Conservation (phyloP, 768 basidiomycete genomes). For the Dictyophora rubrovolvata region DNA sequence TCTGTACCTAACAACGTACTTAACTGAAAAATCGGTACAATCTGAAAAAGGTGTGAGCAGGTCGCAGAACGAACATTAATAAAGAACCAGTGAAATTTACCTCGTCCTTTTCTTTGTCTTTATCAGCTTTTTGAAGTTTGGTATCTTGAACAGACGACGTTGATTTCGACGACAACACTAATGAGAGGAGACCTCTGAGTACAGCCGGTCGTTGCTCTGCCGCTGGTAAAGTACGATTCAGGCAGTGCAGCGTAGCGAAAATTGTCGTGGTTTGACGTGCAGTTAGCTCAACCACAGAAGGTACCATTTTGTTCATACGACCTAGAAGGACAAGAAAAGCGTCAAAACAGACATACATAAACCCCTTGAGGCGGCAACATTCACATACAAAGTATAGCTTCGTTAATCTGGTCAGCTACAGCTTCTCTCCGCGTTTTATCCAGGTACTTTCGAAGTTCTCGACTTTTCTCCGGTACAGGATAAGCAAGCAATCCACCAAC, state of each 20-base stretch:
- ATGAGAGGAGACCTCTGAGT: neutral
- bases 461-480: conserved; percentile 61
- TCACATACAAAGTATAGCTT: conserved; percentile 63
- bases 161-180: neutral
- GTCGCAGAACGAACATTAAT: neutral
- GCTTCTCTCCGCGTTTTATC: conserved; percentile 66
- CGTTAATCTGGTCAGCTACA: conserved; percentile 81
- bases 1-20: neutral
- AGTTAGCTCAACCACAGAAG: neutral
- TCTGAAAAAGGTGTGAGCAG: neutral
- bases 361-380: too few species aligned
- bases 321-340: neutral
- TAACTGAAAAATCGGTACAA: conserved; percentile 5
- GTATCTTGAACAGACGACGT: neutral
- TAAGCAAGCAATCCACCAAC: conserved; percentile 81
- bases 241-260: neutral
- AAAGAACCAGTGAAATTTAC: neutral
- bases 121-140: neutral
- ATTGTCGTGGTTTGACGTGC: neutral
- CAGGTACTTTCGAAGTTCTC: conserved; percentile 55
- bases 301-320: neutral
- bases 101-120: neutral
- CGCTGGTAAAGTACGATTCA: neutral
- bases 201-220: conserved; percentile 3
- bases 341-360: too few species aligned